These are phyloP conservation scores for Beauveria brongniartii DNA, from an alignment of 2,329 filamentous ascomycete species.

Conservation along the genomic window DNA sequence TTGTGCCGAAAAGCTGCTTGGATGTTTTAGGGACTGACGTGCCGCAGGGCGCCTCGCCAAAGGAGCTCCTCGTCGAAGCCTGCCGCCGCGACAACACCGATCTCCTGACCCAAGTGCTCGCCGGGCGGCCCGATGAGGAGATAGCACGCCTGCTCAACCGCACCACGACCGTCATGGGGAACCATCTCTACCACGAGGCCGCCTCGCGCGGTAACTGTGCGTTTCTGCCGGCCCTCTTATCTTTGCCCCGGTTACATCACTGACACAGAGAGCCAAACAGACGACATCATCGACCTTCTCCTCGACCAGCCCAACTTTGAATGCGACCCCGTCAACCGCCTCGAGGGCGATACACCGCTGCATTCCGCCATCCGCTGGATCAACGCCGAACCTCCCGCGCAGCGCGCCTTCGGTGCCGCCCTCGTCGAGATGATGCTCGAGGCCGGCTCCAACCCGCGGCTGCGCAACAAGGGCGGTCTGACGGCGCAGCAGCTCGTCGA, in stretches of 20 bases:
- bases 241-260: background rate
- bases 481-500: slow-evolving; percentile 67
- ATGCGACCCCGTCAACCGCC: slow-evolving; percentile 67
- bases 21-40: background rate
- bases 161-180: slow-evolving; percentile 77
- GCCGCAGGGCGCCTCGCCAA: slow-evolving; percentile 68
- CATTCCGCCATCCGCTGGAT: slow-evolving; percentile 72
- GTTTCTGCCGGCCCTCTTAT: slow-evolving; percentile 25
- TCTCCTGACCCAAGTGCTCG: slow-evolving; percentile 68
- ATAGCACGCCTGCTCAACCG: slow-evolving; percentile 76
- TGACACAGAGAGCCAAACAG: slow-evolving; percentile 31
- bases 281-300: slow-evolving; percentile 73
- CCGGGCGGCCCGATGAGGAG: slow-evolving; percentile 51
- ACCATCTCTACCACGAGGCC: slow-evolving; percentile 83
- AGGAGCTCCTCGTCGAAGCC: slow-evolving; percentile 84
- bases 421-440: slow-evolving; percentile 77
- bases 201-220: slow-evolving; percentile 78
- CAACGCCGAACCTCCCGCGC: slow-evolving; percentile 56
- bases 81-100: slow-evolving; percentile 89
- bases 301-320: slow-evolving; percentile 80
- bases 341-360: slow-evolving; percentile 69
- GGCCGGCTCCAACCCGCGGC: slow-evolving; percentile 54
- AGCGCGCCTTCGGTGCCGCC: slow-evolving; percentile 55
- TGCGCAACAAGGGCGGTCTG: slow-evolving; percentile 64
- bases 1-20: background rate